Evolutionary conservation across 106 monocot genomes (phyloP), one percentile per base, ranked within the genome.

Genomic region (Dioscorea zingiberensis): DNA sequence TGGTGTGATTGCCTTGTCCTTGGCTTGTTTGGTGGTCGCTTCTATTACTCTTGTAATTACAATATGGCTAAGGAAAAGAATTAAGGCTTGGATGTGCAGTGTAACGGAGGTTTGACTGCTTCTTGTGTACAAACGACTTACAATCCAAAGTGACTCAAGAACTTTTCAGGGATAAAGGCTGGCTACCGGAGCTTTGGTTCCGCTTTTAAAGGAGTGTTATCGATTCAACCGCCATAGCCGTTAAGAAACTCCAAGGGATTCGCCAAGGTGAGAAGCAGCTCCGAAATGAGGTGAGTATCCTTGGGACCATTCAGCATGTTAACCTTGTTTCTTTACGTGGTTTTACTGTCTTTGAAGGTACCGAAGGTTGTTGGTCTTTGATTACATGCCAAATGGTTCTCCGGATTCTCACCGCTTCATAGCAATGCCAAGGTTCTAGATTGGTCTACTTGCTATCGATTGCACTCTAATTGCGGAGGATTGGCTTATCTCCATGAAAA

Each of bases 401-500:
- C 23, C 56, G 2, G 68, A 55, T 21, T 25, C 55, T 24, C 55
- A 68, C 21, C 47, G n/a, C 69, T 79, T 23, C 60, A 30, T 19
- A 22, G 48, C 24, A 49, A 23, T 23, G 21, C 61, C 0, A 23
- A 26, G 13, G 14, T 26, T 23, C 46, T 79, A 21, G 62, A 21
- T 4, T 79, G 79, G 79, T 44, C 69, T 1, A 51, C 61, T 10
- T 58, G 79, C 8, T 74, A 79, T 49, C 69, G 32, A 74, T 53
- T 64, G 79, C 44, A 10, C 13, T 64, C 23, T 46, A 22, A 64
- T 21, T 23, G 64, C 3, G 47, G 47, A 64, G 64, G 23, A 23
- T n/a, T 64, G 11, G 21, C 19, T 1, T 64, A 64, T 64, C 64
- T 64, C 2, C 64, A 64, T 24, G 64, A 64, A 64, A 19, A 47